Evolutionary conservation across 2,329 filamentous ascomycete genomes (phyloP), one percentile per base, ranked within the genome.

Genomic region (Ceratocystis papillata): DNA sequence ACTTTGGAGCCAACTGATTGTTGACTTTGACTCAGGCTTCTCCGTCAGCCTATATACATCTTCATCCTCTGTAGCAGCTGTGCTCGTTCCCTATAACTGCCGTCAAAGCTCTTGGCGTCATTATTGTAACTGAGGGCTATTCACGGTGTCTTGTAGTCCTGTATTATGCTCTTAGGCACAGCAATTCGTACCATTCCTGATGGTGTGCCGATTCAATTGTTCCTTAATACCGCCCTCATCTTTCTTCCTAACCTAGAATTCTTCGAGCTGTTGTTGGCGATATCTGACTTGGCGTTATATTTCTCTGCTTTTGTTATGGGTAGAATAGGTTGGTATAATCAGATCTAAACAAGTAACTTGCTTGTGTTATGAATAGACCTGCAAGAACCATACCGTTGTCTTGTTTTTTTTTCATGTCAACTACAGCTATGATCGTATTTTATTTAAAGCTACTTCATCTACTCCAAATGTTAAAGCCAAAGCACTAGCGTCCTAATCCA

Each of bases 1-100:
- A 91, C 69, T 95, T 96, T 69, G 80, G 80, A 69, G 73, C 74
- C 69, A 69, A 65, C 63, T 71, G 70, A 67, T 33, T 59, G 10
- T 59, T 28, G 12, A 28, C 22, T 53, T 67, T 45, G 66, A 15
- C 15, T 64, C 1, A 17, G 28, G 10, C 62, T 53, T 59, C 2
- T 17, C 25, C 7, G 28, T 28, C 10, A 53, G 6, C 22, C 48
- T 53, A 8, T 10, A 53, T 22, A 22, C 22, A n/a, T n/a, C 55
- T 37, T 17, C 17, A 20, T 37, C 33, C 15, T 17, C 46, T 8
- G 20, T 25, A 15, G 28, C 22, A 28, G 10, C 48, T 15, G 25
- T 28, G 8, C 48, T 53, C 22, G 20, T 15, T 25, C 5, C n/a
- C 20, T 4, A n/a, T 15, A 53, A 17, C 25, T 33, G 25, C 17